Percentiles rank a stretch among this genome's conserved stretches.
Evolutionary conservation across 2,329 filamentous ascomycete genomes (phyloP).

Genomic region (Phyllachora maydis): DNA sequence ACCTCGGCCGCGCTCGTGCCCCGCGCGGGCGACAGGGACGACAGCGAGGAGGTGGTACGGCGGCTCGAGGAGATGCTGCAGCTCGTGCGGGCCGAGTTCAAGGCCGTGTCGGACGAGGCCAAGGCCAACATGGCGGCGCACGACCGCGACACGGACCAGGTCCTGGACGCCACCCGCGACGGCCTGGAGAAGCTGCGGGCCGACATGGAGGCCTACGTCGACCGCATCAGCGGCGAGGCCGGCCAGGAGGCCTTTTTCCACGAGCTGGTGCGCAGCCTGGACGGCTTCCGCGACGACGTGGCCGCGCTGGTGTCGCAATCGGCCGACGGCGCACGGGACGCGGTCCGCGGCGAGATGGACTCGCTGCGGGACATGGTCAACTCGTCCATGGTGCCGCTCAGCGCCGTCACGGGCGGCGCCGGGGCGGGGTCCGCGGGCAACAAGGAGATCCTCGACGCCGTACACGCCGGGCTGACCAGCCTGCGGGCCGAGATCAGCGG

Average conservation of each 20-base stretch:
- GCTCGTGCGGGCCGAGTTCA: conserved; percentile 36
- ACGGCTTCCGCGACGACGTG: conserved; percentile 47
- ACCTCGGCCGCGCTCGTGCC: conserved; percentile 14
- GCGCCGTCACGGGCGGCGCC: too few species aligned
- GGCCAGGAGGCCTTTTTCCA: conserved; percentile 65
- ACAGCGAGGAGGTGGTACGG: conserved; percentile 27
- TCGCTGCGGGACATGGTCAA: conserved; percentile 63
- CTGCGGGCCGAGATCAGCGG: conserved; percentile 57
- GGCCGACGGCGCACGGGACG: conserved; percentile 34
- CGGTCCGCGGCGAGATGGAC: conserved; percentile 66
- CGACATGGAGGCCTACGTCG: conserved; percentile 67
- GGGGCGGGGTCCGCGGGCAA: conserved; percentile 20
- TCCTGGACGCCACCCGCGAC: conserved; percentile 73
- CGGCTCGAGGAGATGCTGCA: conserved; percentile 46
- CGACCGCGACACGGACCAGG: conserved; percentile 68
- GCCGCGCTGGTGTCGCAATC: conserved; percentile 39
- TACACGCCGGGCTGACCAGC: conserved; percentile 52
- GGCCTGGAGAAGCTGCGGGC: conserved; percentile 61
- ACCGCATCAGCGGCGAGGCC: conserved; percentile 45
- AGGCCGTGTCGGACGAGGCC: conserved; percentile 36
- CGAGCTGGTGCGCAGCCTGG: conserved; percentile 41
- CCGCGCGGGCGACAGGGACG: conserved; percentile 11
- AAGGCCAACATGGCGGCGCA: conserved; percentile 66
- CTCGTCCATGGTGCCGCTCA: conserved; percentile 41
- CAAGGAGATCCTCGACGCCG: conserved; percentile 49